Evolutionary conservation across 345 rosid species (phyloP).

Genomic region (Sonneratia alba): DNA sequence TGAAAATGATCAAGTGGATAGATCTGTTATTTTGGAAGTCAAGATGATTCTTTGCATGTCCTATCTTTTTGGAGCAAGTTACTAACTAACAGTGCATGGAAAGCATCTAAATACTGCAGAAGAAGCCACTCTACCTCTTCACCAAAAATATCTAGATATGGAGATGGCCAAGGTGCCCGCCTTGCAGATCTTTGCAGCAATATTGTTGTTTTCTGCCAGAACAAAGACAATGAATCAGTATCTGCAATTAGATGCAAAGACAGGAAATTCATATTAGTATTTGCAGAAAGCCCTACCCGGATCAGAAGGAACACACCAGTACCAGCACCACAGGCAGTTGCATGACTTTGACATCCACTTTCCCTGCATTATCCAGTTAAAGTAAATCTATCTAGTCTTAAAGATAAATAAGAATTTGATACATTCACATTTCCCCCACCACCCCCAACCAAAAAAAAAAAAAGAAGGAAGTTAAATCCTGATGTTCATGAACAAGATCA

Average conservation of each 20-base stretch:
- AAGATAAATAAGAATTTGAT: no score
- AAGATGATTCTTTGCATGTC: neutral
- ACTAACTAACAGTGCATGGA: neutral
- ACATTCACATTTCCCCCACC: no score
- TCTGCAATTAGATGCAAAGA: neutral
- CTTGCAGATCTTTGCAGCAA: slow-evolving; percentile 71
- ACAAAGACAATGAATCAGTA: slow-evolving; percentile 4
- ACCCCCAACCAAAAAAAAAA: no score
- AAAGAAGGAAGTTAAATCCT: neutral
- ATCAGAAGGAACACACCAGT: slow-evolving; percentile 75
- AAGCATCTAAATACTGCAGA: neutral
- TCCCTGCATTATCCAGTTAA: slow-evolving; percentile 33
- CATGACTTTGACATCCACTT: slow-evolving; percentile 58
- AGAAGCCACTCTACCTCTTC: slow-evolving; percentile 59
- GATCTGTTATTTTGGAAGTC: neutral
- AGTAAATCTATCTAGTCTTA: neutral
- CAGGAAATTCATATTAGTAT: neutral
- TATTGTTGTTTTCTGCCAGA: slow-evolving; percentile 63
- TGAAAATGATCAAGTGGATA: neutral
- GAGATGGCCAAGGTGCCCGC: slow-evolving; percentile 90
- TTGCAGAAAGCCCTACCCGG: slow-evolving; percentile 32
- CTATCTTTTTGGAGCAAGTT: neutral
- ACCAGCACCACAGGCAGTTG: slow-evolving; percentile 74
- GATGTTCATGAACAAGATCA: neutral
- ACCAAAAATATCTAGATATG: slow-evolving; percentile 83